Percentiles rank a stretch among this genome's conserved stretches.
Evolutionary conservation across 2,329 filamentous ascomycete species (phyloP).

Genomic region (Colletotrichum somersetense): DNA sequence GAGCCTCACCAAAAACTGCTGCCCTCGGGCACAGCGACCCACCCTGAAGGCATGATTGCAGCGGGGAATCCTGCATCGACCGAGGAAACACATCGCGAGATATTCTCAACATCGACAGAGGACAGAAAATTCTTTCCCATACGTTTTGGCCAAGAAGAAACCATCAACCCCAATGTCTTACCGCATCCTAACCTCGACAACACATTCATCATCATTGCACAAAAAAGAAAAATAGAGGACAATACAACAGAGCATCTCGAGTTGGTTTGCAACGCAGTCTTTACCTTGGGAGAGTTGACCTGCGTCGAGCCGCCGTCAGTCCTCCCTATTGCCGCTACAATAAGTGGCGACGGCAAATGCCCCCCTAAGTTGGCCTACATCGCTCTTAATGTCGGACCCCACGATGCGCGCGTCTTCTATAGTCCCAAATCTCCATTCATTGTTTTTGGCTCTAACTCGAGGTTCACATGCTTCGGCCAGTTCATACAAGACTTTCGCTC

Average conservation of each 20-base stretch:
- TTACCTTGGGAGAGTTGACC: constrained; percentile 55
- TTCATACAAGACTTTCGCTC: constrained; percentile 67
- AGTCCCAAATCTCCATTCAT: constrained; percentile 64
- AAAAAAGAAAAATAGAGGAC: constrained; percentile 52
- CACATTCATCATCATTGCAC: constrained; percentile 66
- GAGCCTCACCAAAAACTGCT: constrained; percentile 45
- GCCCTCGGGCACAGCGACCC: constrained; percentile 55
- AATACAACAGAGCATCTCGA: constrained; percentile 55
- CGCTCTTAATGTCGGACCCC: constrained; percentile 63
- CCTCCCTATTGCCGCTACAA: constrained; percentile 62
- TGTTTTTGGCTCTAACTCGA: constrained; percentile 68
- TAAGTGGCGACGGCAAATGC: constrained; percentile 55
- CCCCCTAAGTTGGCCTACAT: constrained; percentile 57
- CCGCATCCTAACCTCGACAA: constrained; percentile 63
- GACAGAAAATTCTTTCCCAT: constrained; percentile 64
- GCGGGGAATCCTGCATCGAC: neutral
- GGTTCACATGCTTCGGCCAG: constrained; percentile 67
- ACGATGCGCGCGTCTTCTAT: constrained; percentile 70
- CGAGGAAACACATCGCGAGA: constrained; percentile 49
- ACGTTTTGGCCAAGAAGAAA: constrained; percentile 56
- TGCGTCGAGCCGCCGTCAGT: constrained; percentile 57
- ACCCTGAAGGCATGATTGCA: constrained; percentile 46
- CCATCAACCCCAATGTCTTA: constrained; percentile 69
- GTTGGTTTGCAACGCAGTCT: constrained; percentile 63
- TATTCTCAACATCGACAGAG: constrained; percentile 61